A percentile compares a stretch with the other conserved stretches of the same genome.
Evolutionary conservation across 805 yeast genomes (phyloP).

Genomic region (Schizosaccharomyces octosporus): DNA sequence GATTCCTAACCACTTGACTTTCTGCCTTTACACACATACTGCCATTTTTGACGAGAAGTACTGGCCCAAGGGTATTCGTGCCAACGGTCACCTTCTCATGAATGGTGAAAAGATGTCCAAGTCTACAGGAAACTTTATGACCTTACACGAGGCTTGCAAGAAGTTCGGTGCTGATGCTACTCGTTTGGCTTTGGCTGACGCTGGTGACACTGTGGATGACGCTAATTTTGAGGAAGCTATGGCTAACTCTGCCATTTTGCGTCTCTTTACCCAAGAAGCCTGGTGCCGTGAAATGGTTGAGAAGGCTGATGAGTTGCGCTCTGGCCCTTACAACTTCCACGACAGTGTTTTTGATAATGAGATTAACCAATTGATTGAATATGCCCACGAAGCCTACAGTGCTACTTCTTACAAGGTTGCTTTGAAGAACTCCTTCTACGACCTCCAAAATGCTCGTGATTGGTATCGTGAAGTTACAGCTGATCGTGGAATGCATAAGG

Average conservation of each 20-base stretch:
- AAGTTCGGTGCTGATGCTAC: slow-evolving; percentile 96
- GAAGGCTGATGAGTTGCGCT: slow-evolving; percentile 7
- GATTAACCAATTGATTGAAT: slow-evolving; percentile 58
- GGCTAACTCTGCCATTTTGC: slow-evolving; percentile 90
- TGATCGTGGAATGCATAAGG: slow-evolving; percentile 51
- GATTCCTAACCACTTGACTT: slow-evolving; percentile 89
- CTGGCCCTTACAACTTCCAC: slow-evolving; percentile 37
- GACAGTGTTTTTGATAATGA: slow-evolving; percentile 84
- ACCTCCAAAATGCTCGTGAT: slow-evolving; percentile 85
- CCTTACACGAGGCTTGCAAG: slow-evolving; percentile 55
- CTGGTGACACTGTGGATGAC: slow-evolving; percentile 92
- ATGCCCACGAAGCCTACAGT: slow-evolving; percentile 44
- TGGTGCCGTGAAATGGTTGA: slow-evolving; percentile 65
- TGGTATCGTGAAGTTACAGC: slow-evolving; percentile 65
- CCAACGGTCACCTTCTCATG: slow-evolving; percentile 82
- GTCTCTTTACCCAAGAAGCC: slow-evolving; percentile 75
- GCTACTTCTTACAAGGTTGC: slow-evolving; percentile 67
- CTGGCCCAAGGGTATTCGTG: slow-evolving; percentile 90
- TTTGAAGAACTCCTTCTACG: slow-evolving; percentile 73
- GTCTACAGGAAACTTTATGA: slow-evolving; percentile 90
- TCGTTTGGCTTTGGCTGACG: slow-evolving; percentile 92
- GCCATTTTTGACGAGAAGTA: slow-evolving; percentile 72
- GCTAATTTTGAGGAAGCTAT: slow-evolving; percentile 91
- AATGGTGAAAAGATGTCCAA: slow-evolving; percentile 96
- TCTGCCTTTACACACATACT: slow-evolving; percentile 77